A percentile compares a stretch with the other conserved stretches of the same genome.
Conservation (phyloP, 1,139 yeast genomes). For the Debaryomycetaceae sp. region DNA sequence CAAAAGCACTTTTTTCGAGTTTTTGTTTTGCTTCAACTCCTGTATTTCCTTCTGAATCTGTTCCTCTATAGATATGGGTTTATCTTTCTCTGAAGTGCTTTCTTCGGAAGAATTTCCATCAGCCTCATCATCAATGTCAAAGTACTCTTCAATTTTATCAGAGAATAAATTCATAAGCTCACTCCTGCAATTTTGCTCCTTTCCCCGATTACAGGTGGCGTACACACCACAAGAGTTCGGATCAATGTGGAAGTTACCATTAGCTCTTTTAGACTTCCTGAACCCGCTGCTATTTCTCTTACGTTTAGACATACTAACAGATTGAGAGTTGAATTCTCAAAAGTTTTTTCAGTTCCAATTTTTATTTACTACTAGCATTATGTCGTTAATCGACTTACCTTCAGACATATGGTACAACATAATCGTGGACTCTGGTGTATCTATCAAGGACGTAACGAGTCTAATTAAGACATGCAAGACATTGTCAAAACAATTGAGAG, state of each 20-base stretch:
- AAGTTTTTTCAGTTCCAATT: neutral
- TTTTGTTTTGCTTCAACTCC: constrained; percentile 45
- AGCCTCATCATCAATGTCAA: constrained; percentile 32
- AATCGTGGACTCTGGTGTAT: constrained; percentile 15
- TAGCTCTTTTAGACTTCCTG: constrained; percentile 36
- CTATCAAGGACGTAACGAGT: constrained; percentile 18
- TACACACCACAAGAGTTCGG: constrained; percentile 82
- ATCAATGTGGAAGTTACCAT: constrained; percentile 54
- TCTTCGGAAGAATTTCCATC: constrained; percentile 29
- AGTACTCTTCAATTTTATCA: constrained; percentile 54
- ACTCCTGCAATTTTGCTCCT: constrained; percentile 69
- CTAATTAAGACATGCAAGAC: constrained; percentile 11
- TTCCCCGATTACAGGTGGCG: constrained; percentile 80
- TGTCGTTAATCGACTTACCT: constrained; percentile 9
- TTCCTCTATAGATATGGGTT: constrained; percentile 65
- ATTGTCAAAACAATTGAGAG: constrained; percentile 9
- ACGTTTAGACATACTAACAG: constrained; percentile 22
- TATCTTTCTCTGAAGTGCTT: constrained; percentile 16
- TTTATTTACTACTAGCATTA: neutral
- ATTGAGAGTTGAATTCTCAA: neutral
- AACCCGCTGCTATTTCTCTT: constrained; percentile 14
- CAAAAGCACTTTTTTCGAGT: constrained; percentile 47
- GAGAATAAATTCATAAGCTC: constrained; percentile 64
- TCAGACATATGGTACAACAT: constrained; percentile 18
- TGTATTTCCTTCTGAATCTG: constrained; percentile 67